Conservation (phyloP, 441 rosid genomes). For the Gossypium schwendimanii region DNA sequence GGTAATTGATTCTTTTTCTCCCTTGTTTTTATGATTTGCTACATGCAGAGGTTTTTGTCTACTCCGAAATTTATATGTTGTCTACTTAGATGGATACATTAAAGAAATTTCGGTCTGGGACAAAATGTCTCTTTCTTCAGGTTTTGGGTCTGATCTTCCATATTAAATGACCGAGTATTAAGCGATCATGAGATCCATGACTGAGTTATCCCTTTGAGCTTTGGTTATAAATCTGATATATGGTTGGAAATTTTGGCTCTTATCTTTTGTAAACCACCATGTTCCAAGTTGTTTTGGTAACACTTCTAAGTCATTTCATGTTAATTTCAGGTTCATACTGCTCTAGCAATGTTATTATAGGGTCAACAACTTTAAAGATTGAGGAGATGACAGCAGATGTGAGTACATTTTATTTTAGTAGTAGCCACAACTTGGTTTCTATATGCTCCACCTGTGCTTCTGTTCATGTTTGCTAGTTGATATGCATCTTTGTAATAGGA, state of each 20-base stretch:
- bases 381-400: conserved; percentile 7
- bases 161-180: background rate
- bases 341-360: background rate
- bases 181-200: background rate
- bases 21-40: background rate
- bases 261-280: background rate
- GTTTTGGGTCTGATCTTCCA: background rate
- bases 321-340: conserved; percentile 2
- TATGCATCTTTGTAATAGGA: background rate
- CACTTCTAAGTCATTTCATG: background rate
- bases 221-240: background rate
- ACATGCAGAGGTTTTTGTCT: background rate
- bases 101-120: background rate
- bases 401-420: background rate
- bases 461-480: background rate
- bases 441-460: background rate
- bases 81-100: background rate
- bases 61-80: background rate
- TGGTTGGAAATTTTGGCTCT: background rate
- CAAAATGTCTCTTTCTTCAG: background rate
- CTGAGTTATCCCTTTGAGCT: background rate
- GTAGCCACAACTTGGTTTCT: background rate
- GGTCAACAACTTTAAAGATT: background rate
- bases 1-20: conserved; percentile 13
- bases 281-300: background rate